Percentiles rank a stretch among this genome's conserved stretches.
phyloP scores from a whole-genome alignment of 164 flowering plant genomes.

The Dillenia turbinata region DNA sequence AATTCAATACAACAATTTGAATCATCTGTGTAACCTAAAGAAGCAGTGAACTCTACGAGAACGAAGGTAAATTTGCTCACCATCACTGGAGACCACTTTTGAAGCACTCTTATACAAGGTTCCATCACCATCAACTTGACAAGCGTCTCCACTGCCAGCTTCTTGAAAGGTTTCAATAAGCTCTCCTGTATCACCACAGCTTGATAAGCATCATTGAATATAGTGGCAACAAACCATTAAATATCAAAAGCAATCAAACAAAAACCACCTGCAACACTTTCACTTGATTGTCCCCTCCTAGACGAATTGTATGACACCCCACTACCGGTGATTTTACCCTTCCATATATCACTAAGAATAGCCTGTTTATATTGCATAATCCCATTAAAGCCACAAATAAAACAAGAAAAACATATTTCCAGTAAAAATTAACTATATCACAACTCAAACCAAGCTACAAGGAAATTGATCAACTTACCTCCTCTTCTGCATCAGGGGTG shows the following conservation, averaged over 20 bases:
- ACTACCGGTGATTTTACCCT: constrained; percentile 63
- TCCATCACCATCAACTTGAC: constrained; percentile 20
- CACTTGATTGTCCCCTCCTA: constrained; percentile 30
- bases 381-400: background rate
- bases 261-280: constrained; percentile 39
- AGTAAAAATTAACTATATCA: background rate
- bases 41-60: background rate
- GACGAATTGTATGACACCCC: constrained; percentile 42
- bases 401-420: background rate
- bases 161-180: constrained; percentile 9
- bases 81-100: constrained; percentile 10
- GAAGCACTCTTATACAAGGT: constrained; percentile 11
- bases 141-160: constrained; percentile 13
- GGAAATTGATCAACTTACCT: constrained; percentile 35
- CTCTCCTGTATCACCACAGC: constrained; percentile 11
- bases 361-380: constrained; percentile 32
- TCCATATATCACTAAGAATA: constrained; percentile 59
- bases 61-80: constrained; percentile 13
- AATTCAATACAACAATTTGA: background rate
- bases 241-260: background rate
- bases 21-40: background rate
- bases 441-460: too few species aligned
- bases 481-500: constrained; percentile 72
- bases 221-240: too few species aligned
- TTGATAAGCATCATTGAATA: too few species aligned